A percentile compares a stretch with the other conserved stretches of the same genome.
These are phyloP conservation scores for Quercus berberidifolia DNA, from an alignment of 306 rosid genomes.

Conservation along the genomic window DNA sequence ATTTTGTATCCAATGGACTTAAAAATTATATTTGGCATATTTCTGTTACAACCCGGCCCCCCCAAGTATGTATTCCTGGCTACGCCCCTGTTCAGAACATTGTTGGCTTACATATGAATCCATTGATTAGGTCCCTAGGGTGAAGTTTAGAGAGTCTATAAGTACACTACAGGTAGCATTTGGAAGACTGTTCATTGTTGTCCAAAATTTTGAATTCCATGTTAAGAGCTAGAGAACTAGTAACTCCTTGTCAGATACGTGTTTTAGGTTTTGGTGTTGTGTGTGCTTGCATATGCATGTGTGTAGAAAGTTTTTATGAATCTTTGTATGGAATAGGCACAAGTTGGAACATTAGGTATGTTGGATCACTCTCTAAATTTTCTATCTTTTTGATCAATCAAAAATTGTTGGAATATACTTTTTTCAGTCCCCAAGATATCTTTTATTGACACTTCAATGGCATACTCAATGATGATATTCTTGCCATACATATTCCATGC, in stretches of 20 bases:
- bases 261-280: background rate
- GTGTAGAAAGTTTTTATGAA: background rate
- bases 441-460: background rate
- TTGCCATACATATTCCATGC: background rate
- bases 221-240: background rate
- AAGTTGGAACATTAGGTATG: background rate
- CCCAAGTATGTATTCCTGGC: no score
- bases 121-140: background rate
- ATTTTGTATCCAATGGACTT: no score
- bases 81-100: background rate
- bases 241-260: background rate
- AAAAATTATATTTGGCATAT: no score
- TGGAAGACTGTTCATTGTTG: background rate
- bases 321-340: background rate
- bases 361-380: background rate
- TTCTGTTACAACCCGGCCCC: no score
- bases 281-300: background rate
- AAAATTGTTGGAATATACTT: no score
- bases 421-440: no score
- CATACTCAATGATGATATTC: background rate
- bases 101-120: background rate
- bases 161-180: background rate
- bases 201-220: background rate
- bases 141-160: background rate
- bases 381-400: no score